Conservation (phyloP, 108 stramenopile genomes). For the Nitzschia sp. region DNA sequence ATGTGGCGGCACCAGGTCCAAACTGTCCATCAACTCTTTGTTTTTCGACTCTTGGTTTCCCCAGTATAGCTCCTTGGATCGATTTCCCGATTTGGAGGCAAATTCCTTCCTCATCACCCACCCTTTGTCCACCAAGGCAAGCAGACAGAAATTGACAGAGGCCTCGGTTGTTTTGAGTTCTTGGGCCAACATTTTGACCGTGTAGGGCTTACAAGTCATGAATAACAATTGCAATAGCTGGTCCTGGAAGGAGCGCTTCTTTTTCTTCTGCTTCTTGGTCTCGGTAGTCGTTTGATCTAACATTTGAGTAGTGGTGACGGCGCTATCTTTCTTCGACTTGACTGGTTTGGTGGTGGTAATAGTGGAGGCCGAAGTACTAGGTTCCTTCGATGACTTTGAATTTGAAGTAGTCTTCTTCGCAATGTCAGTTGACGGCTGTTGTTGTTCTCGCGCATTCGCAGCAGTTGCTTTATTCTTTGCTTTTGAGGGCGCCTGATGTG, state of each 20-base stretch:
- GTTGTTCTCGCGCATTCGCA: too few species aligned
- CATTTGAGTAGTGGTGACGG: background rate
- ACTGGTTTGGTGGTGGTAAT: background rate
- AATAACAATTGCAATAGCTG: slow-evolving; percentile 67
- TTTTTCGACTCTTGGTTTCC: slow-evolving; percentile 43
- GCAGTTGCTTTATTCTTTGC: too few species aligned
- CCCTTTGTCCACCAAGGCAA: slow-evolving; percentile 66
- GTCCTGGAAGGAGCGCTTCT: slow-evolving; percentile 78
- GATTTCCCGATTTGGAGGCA: slow-evolving; percentile 32
- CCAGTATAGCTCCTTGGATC: slow-evolving; percentile 72
- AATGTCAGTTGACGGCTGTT: too few species aligned
- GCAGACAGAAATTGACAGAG: slow-evolving; percentile 62
- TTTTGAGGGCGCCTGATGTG: too few species aligned
- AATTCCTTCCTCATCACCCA: slow-evolving; percentile 75
- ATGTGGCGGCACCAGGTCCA: slow-evolving; percentile 27
- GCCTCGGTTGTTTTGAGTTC: slow-evolving; percentile 58
- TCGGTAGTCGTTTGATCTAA: background rate
- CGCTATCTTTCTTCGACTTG: background rate
- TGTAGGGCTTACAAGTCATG: slow-evolving; percentile 63
- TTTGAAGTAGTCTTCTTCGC: too few species aligned
- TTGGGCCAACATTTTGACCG: slow-evolving; percentile 66
- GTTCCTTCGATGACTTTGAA: too few species aligned
- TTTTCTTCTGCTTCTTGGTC: slow-evolving; percentile 14
- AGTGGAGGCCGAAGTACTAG: background rate
- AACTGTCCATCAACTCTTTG: slow-evolving; percentile 32